These are phyloP conservation scores for Chaetoceros tenuissimus DNA, from an alignment of 108 stramenopile species.

Conservation along the genomic window DNA sequence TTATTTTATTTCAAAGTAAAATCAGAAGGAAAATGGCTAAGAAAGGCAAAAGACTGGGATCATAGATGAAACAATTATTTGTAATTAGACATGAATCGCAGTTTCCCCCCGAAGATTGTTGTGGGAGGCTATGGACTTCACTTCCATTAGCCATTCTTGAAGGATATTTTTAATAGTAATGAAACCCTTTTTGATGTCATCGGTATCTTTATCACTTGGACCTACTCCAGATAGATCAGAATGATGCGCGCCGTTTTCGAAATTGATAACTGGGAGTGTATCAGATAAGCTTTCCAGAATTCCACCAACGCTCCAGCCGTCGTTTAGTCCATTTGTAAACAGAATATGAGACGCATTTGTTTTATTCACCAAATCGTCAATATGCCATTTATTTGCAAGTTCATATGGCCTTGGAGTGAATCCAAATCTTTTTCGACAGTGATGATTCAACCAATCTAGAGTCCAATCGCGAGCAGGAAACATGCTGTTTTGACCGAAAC, in stretches of 20 bases:
- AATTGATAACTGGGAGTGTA: constrained; percentile 51
- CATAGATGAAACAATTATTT: too few species aligned
- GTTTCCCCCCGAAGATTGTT: too few species aligned
- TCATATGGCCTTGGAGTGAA: constrained; percentile 47
- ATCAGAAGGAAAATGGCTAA: too few species aligned
- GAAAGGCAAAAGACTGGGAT: too few species aligned
- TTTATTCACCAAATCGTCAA: constrained; percentile 38
- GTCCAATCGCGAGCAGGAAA: constrained; percentile 64
- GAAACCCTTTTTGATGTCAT: constrained; percentile 55
- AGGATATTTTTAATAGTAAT: constrained; percentile 35
- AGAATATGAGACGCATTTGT: constrained; percentile 37
- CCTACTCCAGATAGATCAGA: constrained; percentile 46
- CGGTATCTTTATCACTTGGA: constrained; percentile 49
- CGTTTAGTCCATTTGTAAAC: constrained; percentile 64
- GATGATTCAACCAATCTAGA: constrained; percentile 27
- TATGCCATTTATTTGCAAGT: constrained; percentile 38
- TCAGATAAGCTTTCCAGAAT: constrained; percentile 30
- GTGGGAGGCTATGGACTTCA: too few species aligned
- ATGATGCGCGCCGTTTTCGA: constrained; percentile 79
- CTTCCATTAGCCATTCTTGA: constrained; percentile 46
- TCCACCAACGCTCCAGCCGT: constrained; percentile 46
- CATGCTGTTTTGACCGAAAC: constrained; percentile 51
- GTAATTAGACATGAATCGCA: too few species aligned
- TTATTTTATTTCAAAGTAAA: too few species aligned
- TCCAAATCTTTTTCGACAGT: constrained; percentile 58